These are phyloP conservation scores for Bryum argenteum DNA, from an alignment of 225 moss, liverwort and hornwort species.

Conservation along the genomic window DNA sequence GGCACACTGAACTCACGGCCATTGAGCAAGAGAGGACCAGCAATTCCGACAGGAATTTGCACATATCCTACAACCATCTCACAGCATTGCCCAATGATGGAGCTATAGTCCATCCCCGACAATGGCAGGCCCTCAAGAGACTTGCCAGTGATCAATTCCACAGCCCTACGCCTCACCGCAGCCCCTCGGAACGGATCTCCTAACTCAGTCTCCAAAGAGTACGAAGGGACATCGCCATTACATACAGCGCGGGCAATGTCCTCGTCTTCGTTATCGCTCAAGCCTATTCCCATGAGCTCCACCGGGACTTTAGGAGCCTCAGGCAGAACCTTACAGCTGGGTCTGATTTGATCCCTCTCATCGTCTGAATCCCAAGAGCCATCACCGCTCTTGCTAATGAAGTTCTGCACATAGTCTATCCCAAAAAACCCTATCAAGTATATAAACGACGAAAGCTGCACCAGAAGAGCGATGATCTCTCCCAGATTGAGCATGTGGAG, in stretches of 20 bases:
- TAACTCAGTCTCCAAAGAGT: slow-evolving; percentile 76
- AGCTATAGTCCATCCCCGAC: slow-evolving; percentile 79
- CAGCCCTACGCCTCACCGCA: slow-evolving; percentile 63
- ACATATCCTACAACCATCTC: slow-evolving; percentile 98
- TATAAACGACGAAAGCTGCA: slow-evolving; percentile 83
- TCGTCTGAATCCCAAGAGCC: slow-evolving; percentile 82
- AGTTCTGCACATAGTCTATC: slow-evolving; percentile 91
- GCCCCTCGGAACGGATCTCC: slow-evolving; percentile 70
- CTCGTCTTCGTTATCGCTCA: slow-evolving; percentile 61
- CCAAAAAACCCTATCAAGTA: slow-evolving; percentile 96
- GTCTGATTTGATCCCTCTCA: slow-evolving; percentile 51
- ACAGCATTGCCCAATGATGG: slow-evolving; percentile 91
- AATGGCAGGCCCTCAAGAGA: slow-evolving; percentile 75
- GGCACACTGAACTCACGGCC: slow-evolving; percentile 78
- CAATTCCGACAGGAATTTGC: slow-evolving; percentile 91
- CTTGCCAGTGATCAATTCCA: slow-evolving; percentile 67
- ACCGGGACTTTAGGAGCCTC: slow-evolving; percentile 51
- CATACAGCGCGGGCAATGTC: slow-evolving; percentile 71
- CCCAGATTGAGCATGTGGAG: slow-evolving; percentile 89
- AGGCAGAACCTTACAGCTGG: slow-evolving; percentile 49
- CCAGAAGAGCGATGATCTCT: slow-evolving; percentile 76
- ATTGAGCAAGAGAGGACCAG: slow-evolving; percentile 83
- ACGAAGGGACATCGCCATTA: slow-evolving; percentile 58
- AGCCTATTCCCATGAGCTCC: slow-evolving; percentile 53
- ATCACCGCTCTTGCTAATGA: slow-evolving; percentile 64